A percentile compares a stretch with the other conserved stretches of the same genome.
phyloP scores from a whole-genome alignment of 441 rosid species.

The Rhodomyrtus psidioides region DNA sequence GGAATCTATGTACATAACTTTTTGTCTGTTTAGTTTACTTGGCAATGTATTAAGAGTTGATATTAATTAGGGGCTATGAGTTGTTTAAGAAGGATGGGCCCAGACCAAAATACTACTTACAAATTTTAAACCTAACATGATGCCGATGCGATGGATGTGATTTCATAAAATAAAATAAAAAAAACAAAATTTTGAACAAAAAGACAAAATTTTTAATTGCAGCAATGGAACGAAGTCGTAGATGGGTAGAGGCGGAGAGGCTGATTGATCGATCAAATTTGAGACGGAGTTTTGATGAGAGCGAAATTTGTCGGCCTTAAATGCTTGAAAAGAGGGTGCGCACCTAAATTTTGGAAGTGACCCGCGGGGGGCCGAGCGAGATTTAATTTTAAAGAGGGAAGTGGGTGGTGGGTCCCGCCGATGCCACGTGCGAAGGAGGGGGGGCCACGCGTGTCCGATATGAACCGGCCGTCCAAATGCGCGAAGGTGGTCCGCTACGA shows the following conservation, averaged over 20 bases:
- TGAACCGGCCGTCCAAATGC: neutral
- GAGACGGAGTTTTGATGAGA: no score
- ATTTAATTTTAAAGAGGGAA: no score
- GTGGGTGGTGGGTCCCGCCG: neutral
- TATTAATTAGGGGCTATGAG: neutral
- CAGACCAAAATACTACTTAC: neutral
- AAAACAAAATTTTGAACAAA: no score
- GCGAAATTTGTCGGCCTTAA: neutral
- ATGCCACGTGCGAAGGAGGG: neutral
- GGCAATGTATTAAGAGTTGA: neutral
- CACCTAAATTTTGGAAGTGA: neutral
- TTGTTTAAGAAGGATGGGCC: neutral
- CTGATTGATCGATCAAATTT: no score
- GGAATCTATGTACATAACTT: neutral
- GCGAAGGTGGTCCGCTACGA: neutral
- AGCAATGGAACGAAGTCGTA: neutral
- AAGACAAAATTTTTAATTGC: no score
- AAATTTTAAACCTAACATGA: neutral
- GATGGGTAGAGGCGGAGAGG: neutral
- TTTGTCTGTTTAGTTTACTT: neutral
- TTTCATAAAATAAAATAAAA: no score
- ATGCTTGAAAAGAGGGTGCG: neutral
- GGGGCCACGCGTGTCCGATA: neutral
- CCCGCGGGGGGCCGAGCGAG: neutral
- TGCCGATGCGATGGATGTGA: no score